phyloP scores from a whole-genome alignment of 2,329 filamentous ascomycete species.

The Neonectria sp. region DNA sequence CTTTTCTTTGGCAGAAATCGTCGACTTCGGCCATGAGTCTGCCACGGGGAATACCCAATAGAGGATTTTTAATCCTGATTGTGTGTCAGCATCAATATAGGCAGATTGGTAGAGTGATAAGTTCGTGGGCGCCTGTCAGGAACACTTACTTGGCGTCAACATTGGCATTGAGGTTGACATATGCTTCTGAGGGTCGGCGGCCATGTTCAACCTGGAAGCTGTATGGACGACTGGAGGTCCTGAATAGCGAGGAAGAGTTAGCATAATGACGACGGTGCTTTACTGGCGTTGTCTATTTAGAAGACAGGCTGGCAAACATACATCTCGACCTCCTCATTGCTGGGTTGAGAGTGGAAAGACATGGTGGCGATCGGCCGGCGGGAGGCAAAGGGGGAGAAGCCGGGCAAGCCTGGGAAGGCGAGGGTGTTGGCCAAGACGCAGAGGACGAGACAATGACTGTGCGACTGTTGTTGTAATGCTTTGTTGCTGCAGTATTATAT shows the following conservation, averaged over 20 bases:
- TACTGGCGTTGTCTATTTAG: neutral
- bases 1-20: constrained; percentile 73
- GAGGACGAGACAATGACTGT: constrained; percentile 1
- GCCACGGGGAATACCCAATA: constrained; percentile 67
- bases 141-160: constrained; percentile 61
- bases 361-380: constrained; percentile 23
- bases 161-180: constrained; percentile 62
- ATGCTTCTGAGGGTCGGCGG: constrained; percentile 49
- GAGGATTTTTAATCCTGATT: constrained; percentile 59
- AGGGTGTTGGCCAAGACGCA: constrained; percentile 9
- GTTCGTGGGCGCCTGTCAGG: neutral
- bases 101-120: neutral
- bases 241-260: constrained; percentile 37
- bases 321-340: constrained; percentile 48
- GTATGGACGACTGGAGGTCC: constrained; percentile 47
- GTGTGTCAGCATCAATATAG: constrained; percentile 31
- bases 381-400: neutral
- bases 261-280: constrained; percentile 20
- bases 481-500: constrained; percentile 7
- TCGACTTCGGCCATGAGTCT: constrained; percentile 70
- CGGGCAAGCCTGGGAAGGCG: constrained; percentile 11
- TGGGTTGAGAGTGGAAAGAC: constrained; percentile 37
- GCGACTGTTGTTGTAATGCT: neutral
- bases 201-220: constrained; percentile 56
- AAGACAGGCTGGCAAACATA: constrained; percentile 30